Base-by-base conservation (phyloP, 257 asterid species). In the Ocimum tenuiflorum region DNA sequence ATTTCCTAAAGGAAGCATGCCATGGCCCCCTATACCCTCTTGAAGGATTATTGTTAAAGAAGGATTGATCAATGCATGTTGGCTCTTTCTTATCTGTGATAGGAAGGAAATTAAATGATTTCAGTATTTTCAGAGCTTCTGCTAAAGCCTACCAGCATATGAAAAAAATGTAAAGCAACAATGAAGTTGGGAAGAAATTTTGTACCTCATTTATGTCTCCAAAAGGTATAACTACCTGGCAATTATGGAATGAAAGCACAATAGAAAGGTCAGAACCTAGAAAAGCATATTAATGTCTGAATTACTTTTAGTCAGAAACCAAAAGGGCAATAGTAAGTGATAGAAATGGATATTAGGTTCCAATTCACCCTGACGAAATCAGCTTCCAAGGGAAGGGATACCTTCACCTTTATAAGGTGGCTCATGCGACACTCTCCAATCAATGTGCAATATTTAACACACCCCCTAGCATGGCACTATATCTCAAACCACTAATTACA, bases 131-230 rank as follows among this genome's bases (percentile, higher is more conserved):
- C 62, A 75, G 29, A 60, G 60, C 42, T 65, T 49, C 60, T 68
- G 46, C 67, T 54, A 57, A 20, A 22, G 63, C 73, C 66, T 19
- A 66, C 51, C 48, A 51, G 67, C 56, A 17, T 46, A 31, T 17
- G 22, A 51, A 75, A 56, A 47, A 41, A 67, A 70, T 42, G n/a
- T n/a, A n/a, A n/a, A n/a, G 68, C 42, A 45, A 60, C 63, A 43
- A 76, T 17, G 71, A 56, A 58, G 59, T 59, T n/a, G 7, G 47
- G 63, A 71, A 77, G 75, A 62, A 57, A 69, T 18, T 39, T 3
- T 9, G 57, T 84, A 89, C 99, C 96, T 94, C 99, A 72, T 86
- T 95, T 58, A 94, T 81, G 80, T 94, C 99, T 57, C 88, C 86
- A 35, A 89, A 75, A 63, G 97, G 97, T 77, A 94, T 77, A 72